Conservation (phyloP, 2,329 filamentous ascomycete species). For the Aureobasidium sp. region DNA sequence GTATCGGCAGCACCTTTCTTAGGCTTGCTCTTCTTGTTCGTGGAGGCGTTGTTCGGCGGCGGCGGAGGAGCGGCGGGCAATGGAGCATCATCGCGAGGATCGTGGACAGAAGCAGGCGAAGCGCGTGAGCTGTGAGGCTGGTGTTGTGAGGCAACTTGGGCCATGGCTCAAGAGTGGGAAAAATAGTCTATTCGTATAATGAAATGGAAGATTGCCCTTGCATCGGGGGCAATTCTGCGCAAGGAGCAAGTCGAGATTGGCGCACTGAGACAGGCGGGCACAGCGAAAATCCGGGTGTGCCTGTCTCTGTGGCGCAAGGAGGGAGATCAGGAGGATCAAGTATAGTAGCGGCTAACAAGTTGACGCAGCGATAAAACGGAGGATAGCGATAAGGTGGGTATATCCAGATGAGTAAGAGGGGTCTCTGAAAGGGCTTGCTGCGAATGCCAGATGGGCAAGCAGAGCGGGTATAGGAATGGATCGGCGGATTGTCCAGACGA, state of each 20-base stretch:
- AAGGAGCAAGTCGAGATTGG: neutral
- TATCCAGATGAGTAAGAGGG: neutral
- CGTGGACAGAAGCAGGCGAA: slow-evolving; percentile 22
- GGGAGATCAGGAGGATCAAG: neutral
- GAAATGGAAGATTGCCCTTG: neutral
- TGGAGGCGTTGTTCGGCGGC: slow-evolving; percentile 37
- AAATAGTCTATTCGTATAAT: neutral
- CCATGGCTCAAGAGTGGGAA: slow-evolving; percentile 8
- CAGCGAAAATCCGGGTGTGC: slow-evolving; percentile 9
- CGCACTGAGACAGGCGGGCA: slow-evolving; percentile 14
- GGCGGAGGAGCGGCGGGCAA: slow-evolving; percentile 29
- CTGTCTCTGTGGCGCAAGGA: slow-evolving; percentile 9
- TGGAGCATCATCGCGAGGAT: slow-evolving; percentile 21
- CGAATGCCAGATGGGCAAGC: neutral
- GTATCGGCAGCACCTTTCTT: slow-evolving; percentile 71
- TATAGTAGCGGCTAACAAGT: neutral
- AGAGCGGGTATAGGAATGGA: neutral
- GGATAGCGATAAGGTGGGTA: neutral
- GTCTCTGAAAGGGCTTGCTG: neutral
- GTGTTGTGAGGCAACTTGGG: slow-evolving; percentile 21
- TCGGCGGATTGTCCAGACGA: neutral
- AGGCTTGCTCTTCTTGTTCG: slow-evolving; percentile 70
- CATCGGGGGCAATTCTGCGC: slow-evolving; percentile 6
- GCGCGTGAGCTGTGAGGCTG: slow-evolving; percentile 25
- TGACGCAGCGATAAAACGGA: neutral